Base-by-base conservation (phyloP, 352 stramenopile species). In the Aphanomyces euteiches region DNA sequence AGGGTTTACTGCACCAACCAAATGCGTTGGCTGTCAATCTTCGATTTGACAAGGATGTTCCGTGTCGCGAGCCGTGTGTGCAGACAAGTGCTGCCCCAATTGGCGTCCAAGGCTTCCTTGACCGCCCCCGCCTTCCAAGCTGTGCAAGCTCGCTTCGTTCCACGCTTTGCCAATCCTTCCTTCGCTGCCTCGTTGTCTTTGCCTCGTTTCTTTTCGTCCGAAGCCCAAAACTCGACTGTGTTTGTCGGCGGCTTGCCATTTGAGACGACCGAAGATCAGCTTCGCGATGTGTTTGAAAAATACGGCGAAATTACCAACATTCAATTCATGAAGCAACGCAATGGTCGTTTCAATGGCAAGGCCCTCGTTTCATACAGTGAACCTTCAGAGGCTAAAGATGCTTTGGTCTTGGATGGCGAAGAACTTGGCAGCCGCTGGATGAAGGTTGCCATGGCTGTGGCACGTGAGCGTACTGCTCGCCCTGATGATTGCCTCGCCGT, bases 241-340 rank as follows among this genome's bases (percentile, higher is more conserved):
- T 95, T 92, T 72, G 97, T 99, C 41, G 83, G 92, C 41, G 97
- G 97, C 58, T 78, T 99, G 4, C 97, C 97, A 36, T 99, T 96
- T 92, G 87, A 82, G 10, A 87, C 95, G 21, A 96, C 90, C 0
- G 94, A 99, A 73, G 90, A 98, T 0, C 90, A 99, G 72, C 78
- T 99, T 3, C 75, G 77, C 37, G 90, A 96, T 43, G 98, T 98
- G 77, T 99, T 99, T 77, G 76, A 82, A 15, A 75, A 75, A 10
- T 99, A 95, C 77, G 96, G 96, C 77, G 87, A 92, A 53, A 84
- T 97, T n/a, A 88, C 69, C 43, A 76, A 56, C 41, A 75, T 94
- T 19, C 85, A 96, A 69, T 81, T 98, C 37, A 92, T 93, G 7
- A 66, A 97, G 68, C 80, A 90, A 71, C 93, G 96, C 77, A 78